Conservation (phyloP, 2,329 filamentous ascomycete genomes). For the Neocatenulostroma microsporum region DNA sequence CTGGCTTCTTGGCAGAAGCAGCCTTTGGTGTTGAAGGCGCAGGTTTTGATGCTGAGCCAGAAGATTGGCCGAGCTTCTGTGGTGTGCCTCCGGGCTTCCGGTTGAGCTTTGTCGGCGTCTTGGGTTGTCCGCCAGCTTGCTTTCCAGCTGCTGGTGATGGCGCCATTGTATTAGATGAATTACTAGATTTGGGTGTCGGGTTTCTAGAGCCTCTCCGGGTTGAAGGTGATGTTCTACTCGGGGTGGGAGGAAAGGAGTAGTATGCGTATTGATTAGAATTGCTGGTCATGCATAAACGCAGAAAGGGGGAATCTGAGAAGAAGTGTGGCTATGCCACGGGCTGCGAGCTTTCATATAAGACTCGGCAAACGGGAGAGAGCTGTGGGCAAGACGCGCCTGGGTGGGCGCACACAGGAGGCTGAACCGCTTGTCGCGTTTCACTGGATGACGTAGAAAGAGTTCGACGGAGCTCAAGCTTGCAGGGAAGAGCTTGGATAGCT, state of each 20-base stretch:
- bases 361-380: background rate
- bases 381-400: no score
- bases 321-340: constrained; percentile 10
- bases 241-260: constrained; percentile 46
- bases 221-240: constrained; percentile 35
- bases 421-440: constrained; percentile 6
- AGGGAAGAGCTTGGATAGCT: constrained; percentile 16
- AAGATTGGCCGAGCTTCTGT: constrained; percentile 36
- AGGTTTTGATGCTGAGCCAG: constrained; percentile 21
- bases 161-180: constrained; percentile 36
- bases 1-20: constrained; percentile 27
- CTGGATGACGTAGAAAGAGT: constrained; percentile 10
- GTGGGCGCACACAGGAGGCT: constrained; percentile 1
- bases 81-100: constrained; percentile 20
- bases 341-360: constrained; percentile 6
- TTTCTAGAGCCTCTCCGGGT: constrained; percentile 8
- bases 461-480: constrained; percentile 5
- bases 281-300: constrained; percentile 37
- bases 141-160: constrained; percentile 45
- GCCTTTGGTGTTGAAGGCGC: constrained; percentile 23
- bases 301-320: constrained; percentile 13
- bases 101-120: constrained; percentile 45
- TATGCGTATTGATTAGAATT: constrained; percentile 44
- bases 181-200: constrained; percentile 19
- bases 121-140: constrained; percentile 36